A percentile compares a stretch with the other conserved stretches of the same genome.
Evolutionary conservation across 257 asterid species (phyloP).

Genomic region (Lavandula angustifolia): DNA sequence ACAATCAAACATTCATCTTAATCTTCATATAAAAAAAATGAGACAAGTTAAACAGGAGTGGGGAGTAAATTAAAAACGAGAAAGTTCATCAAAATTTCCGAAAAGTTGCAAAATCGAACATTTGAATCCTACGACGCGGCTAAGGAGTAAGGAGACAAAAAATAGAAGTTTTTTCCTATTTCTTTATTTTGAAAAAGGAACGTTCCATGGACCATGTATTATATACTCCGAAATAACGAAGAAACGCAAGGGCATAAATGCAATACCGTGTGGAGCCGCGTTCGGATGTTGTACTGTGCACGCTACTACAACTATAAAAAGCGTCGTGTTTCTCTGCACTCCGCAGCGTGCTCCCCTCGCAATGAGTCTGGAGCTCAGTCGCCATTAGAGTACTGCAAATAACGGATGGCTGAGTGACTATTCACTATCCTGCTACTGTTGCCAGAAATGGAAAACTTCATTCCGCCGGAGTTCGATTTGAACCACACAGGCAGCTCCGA

Average conservation of each 20-base stretch:
- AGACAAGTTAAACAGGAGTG: too few species aligned
- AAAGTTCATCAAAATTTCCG: too few species aligned
- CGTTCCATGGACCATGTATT: too few species aligned
- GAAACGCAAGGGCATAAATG: not conserved
- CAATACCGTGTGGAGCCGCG: constrained; percentile 2
- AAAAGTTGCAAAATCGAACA: too few species aligned
- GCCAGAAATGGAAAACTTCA: constrained; percentile 35
- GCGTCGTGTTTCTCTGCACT: not conserved
- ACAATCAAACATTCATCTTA: too few species aligned
- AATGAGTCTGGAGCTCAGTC: not conserved
- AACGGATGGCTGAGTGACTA: constrained; percentile 7
- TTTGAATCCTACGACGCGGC: too few species aligned
- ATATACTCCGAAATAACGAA: not conserved
- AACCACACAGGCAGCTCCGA: constrained; percentile 44
- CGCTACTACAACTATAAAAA: not conserved
- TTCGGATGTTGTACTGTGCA: not conserved
- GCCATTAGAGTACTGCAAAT: not conserved
- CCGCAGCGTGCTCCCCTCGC: not conserved
- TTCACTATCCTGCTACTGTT: not conserved
- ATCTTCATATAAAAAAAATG: too few species aligned
- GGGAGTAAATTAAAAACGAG: too few species aligned
- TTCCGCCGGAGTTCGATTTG: constrained; percentile 51
- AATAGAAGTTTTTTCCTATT: too few species aligned
- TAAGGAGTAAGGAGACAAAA: too few species aligned
- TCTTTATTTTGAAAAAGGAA: too few species aligned